phyloP scores from a whole-genome alignment of 768 basidiomycete species.

The Macrolepiota fuliginosa region DNA sequence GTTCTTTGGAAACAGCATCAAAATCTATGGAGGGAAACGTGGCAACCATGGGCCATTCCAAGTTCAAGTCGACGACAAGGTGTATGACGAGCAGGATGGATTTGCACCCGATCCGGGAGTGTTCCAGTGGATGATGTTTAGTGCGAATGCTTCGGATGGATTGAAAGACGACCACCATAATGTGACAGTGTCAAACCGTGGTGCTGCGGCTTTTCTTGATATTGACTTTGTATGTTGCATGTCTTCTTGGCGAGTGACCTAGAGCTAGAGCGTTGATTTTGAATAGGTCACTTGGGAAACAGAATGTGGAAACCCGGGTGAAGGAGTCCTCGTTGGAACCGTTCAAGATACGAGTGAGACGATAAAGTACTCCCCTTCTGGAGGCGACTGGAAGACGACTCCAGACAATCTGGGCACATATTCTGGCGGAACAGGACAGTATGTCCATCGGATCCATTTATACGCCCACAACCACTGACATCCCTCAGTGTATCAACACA shows the following conservation, averaged over 20 bases:
- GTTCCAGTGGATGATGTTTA: conserved; percentile 44
- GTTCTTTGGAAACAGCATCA: conserved; percentile 49
- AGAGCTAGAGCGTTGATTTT: not conserved
- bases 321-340: conserved; percentile 23
- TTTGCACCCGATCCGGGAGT: conserved; percentile 19
- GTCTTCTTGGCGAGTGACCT: not conserved
- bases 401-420: conserved; percentile 36
- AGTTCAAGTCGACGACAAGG: conserved; percentile 37
- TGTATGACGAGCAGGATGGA: conserved; percentile 28
- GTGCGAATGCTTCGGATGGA: conserved; percentile 17
- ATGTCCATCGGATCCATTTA: conserved; percentile 15
- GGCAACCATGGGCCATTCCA: conserved; percentile 43
- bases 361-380: conserved; percentile 30
- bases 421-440: conserved; percentile 45
- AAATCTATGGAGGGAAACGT: conserved; percentile 50
- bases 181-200: conserved; percentile 32
- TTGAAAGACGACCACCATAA: conserved; percentile 34
- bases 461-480: not conserved
- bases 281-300: conserved; percentile 32
- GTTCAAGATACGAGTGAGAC: conserved; percentile 33
- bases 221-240: conserved; percentile 44
- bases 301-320: conserved; percentile 24
- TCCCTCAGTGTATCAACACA: conserved; percentile 16
- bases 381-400: conserved; percentile 32
- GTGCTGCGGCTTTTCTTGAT: conserved; percentile 30